Percentiles rank a stretch among this genome's conserved stretches.
Conservation (phyloP, 176 grass and related monocot genomes). For the Guadua angustifolia region DNA sequence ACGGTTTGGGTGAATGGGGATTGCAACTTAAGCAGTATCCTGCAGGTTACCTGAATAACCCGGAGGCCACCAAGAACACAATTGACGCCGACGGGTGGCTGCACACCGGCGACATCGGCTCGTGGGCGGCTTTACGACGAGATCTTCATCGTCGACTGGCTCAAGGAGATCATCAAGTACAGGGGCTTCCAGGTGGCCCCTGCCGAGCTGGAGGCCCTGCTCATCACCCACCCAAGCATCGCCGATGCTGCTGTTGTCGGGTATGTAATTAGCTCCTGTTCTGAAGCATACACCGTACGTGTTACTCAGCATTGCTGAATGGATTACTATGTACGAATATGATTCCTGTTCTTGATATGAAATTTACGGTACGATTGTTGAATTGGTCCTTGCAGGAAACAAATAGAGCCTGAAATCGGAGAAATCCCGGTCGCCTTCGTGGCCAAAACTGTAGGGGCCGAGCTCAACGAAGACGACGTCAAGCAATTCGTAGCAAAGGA, state of each 20-base stretch:
- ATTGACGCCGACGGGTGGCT: constrained; percentile 74
- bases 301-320: no score
- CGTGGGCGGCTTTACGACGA: constrained; percentile 76
- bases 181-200: constrained; percentile 83
- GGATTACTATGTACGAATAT: no score
- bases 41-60: constrained; percentile 74
- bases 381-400: constrained; percentile 29
- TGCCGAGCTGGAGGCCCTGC: constrained; percentile 74
- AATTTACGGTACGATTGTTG: no score
- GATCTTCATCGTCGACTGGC: constrained; percentile 82
- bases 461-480: constrained; percentile 68
- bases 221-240: constrained; percentile 69
- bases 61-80: constrained; percentile 60
- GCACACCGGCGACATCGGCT: constrained; percentile 77
- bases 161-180: constrained; percentile 89
- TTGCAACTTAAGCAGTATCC: no score
- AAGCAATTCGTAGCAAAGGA: constrained; percentile 75
- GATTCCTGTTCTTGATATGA: no score
- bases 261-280: constrained; percentile 32
- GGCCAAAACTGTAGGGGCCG: constrained; percentile 46
- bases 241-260: constrained; percentile 66
- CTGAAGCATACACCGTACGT: neutral
- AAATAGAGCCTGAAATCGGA: constrained; percentile 48
- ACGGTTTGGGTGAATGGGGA: no score
- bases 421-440: constrained; percentile 79